Evolutionary conservation across 2,329 filamentous ascomycete species (phyloP).

Genomic region (Neofusicoccum umdonicola): DNA sequence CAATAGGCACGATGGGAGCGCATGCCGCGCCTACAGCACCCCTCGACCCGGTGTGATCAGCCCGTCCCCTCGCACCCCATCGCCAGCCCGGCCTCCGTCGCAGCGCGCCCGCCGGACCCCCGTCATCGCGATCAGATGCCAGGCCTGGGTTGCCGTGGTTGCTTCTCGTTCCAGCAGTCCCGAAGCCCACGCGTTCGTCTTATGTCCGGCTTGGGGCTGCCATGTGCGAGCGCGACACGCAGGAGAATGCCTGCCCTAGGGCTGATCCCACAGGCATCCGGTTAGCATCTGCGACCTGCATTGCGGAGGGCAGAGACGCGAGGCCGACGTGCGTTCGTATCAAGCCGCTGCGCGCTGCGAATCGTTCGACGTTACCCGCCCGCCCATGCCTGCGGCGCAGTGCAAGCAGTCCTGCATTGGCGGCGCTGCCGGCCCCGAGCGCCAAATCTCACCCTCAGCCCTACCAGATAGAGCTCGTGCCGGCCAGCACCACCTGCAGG

Average conservation of each 20-base stretch:
- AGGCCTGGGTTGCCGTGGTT: neutral
- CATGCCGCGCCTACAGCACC: conserved; percentile 13
- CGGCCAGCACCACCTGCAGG: conserved; percentile 5
- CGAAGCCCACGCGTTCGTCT: neutral
- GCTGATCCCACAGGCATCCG: neutral
- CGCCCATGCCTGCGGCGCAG: too few relatives aligned
- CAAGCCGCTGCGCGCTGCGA: conserved; percentile 4
- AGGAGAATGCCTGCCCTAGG: neutral
- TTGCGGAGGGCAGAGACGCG: neutral
- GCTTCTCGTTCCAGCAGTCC: neutral
- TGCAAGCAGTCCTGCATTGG: neutral
- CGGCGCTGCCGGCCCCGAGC: neutral
- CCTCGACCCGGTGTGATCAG: neutral
- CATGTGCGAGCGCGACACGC: neutral
- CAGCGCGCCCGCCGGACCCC: neutral
- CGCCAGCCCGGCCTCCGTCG: neutral
- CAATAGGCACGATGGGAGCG: conserved; percentile 2
- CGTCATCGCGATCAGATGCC: neutral
- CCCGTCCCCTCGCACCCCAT: neutral
- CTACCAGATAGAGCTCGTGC: conserved; percentile 17
- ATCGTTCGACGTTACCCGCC: too few relatives aligned
- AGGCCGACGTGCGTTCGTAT: neutral
- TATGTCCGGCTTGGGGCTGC: neutral
- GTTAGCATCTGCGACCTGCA: conserved; percentile 10
- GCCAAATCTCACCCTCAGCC: conserved; percentile 19